Evolutionary conservation across 257 asterid genomes (phyloP).

Genomic region (Nicotiana paniculata): DNA sequence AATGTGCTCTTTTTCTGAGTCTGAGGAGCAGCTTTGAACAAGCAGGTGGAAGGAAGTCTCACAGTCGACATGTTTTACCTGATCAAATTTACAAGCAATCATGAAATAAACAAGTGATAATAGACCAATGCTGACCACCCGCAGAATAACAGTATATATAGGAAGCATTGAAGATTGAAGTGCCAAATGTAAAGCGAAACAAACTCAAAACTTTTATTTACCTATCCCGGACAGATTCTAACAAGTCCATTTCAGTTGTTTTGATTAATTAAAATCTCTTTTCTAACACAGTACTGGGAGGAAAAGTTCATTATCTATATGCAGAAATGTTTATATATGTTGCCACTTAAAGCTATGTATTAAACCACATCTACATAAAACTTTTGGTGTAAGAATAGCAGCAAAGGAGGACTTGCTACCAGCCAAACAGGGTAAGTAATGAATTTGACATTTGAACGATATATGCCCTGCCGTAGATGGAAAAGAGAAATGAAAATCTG

Average conservation of each 20-base stretch:
- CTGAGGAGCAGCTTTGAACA: slow-evolving; percentile 32
- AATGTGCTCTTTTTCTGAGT: slow-evolving; percentile 29
- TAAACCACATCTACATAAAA: not conserved
- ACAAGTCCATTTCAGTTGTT: not conserved
- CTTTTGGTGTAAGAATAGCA: not conserved
- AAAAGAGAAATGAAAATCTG: not conserved
- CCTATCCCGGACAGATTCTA: not conserved
- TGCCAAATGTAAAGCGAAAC: not conserved
- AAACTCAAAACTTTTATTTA: not conserved
- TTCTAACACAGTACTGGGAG: not conserved
- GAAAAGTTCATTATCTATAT: not conserved
- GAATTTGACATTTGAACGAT: not conserved
- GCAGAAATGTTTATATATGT: not conserved
- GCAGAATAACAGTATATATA: not conserved
- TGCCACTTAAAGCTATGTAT: not conserved
- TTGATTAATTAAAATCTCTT: not conserved
- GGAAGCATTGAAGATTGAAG: not conserved
- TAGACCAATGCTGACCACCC: too few relatives aligned
- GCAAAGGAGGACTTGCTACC: not conserved
- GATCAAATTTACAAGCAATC: slow-evolving; percentile 10
- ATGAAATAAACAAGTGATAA: not conserved
- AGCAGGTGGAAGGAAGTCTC: slow-evolving; percentile 46
- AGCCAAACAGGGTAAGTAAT: not conserved
- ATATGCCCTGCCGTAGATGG: slow-evolving; percentile 10
- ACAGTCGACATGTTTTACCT: slow-evolving; percentile 61